Evolutionary conservation across 495 filamentous ascomycete genomes (phyloP).

Genomic region (Corynascus novoguineensis): DNA sequence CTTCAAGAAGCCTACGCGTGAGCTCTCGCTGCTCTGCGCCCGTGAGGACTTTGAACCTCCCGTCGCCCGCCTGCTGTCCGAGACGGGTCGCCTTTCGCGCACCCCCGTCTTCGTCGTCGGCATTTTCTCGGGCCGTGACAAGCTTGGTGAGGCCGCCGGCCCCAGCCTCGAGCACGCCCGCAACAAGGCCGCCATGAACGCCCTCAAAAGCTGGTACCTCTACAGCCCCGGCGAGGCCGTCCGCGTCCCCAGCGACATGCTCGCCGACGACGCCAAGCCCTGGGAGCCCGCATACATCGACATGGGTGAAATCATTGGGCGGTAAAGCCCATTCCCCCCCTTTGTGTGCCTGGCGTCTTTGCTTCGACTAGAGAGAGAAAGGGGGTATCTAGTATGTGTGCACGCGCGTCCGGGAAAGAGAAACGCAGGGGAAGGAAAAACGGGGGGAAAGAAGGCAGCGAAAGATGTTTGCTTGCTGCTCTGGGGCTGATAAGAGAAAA

Average conservation of each 20-base stretch:
- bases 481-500: not conserved
- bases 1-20: constrained; percentile 75
- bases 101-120: constrained; percentile 93
- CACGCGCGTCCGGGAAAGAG: no score
- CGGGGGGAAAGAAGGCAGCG: not conserved
- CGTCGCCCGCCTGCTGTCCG: constrained; percentile 75
- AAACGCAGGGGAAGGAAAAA: no score
- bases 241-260: constrained; percentile 74
- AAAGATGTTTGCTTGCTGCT: not conserved
- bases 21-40: constrained; percentile 72
- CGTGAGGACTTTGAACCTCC: constrained; percentile 86
- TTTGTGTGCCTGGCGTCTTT: not conserved
- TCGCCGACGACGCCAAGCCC: constrained; percentile 49
- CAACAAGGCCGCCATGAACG: constrained; percentile 68
- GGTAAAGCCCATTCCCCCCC: constrained; percentile 3
- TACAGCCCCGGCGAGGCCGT: constrained; percentile 69
- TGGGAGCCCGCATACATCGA: constrained; percentile 88
- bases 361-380: not conserved
- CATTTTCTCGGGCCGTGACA: constrained; percentile 80
- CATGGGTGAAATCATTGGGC: constrained; percentile 74
- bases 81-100: constrained; percentile 77
- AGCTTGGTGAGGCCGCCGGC: constrained; percentile 80
- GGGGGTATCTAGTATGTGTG: not conserved
- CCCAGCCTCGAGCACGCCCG: constrained; percentile 70
- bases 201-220: constrained; percentile 91